Base-by-base conservation (phyloP, 257 asterid species). In the Mentha longifolia region DNA sequence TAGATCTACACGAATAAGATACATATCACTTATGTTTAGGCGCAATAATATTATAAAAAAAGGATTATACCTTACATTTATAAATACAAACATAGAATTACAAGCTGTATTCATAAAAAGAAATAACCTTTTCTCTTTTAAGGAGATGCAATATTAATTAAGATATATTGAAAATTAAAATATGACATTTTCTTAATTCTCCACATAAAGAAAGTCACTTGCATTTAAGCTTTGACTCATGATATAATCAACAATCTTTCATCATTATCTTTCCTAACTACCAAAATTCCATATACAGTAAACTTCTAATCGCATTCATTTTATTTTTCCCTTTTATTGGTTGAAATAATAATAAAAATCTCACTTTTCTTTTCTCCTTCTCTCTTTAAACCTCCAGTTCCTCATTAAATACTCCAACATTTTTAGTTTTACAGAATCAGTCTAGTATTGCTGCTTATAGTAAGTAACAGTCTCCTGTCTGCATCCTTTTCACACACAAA, bases 321-420 rank as follows among this genome's bases (percentile, higher is more conserved):
- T 15, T 15, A 4, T 5, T 14, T 12, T 47, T 43, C 46, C 10
- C 7, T 2, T 8, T 45, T 45, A 45, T 14, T 46, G 19, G 9
- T n/a, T 4, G 7, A 46, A 31, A 25, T 13, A 2, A 16, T 0
- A 15, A 20, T 4, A 30, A 9, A 65, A 17, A 64, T 42, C 2
- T 65, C 39, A 12, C 15, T 43, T 30, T 39, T 35, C 0, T 11
- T 39, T 60, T 35, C 5, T 1, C n/a, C 42, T n/a, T n/a, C 8
- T 14, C 72, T 65, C 28, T 55, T 41, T 50, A 64, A 60, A 46
- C 55, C 19, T n/a, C n/a, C n/a, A n/a, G n/a, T n/a, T n/a, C n/a
- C n/a, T 58, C 59, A 22, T 28, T 15, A 20, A 49, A 37, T 72
- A 1, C 56, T 30, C 25, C 47, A 59, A 3, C 17, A 5, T 42